phyloP scores from a whole-genome alignment of 108 stramenopile species.

The Mayamaea pseudoterrestris region DNA sequence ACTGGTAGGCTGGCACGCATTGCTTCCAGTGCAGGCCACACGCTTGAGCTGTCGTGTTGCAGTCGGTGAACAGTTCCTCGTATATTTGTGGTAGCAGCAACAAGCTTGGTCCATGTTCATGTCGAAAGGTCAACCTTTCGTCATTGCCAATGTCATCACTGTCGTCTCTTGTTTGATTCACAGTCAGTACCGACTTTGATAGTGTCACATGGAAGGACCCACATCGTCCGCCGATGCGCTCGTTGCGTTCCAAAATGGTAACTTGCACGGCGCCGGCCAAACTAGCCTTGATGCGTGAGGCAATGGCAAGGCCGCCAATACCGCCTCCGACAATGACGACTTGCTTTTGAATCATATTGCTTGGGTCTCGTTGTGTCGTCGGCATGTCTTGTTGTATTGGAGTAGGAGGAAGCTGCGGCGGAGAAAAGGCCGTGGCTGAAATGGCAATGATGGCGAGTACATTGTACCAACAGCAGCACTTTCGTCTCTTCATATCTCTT shows the following conservation, averaged over 20 bases:
- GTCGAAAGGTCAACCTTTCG: constrained; percentile 63
- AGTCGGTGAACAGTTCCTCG: constrained; percentile 40
- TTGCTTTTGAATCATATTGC: too few species aligned
- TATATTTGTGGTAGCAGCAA: constrained; percentile 55
- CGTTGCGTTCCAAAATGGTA: constrained; percentile 56
- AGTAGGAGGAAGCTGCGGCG: too few species aligned
- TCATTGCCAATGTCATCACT: too few species aligned
- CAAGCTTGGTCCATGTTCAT: constrained; percentile 68
- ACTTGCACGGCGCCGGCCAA: constrained; percentile 11
- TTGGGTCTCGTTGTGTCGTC: too few species aligned
- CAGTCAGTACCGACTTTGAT: constrained; percentile 17
- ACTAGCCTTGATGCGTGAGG: constrained; percentile 42
- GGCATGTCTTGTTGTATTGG: too few species aligned
- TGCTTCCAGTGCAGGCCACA: constrained; percentile 55
- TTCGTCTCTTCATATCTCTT: too few species aligned
- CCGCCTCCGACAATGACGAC: constrained; percentile 58
- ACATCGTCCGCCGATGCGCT: constrained; percentile 40
- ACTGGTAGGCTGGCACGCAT: constrained; percentile 72
- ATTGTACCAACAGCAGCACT: too few species aligned
- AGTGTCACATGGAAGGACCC: constrained; percentile 49
- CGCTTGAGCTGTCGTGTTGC: constrained; percentile 17
- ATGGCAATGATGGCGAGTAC: too few species aligned
- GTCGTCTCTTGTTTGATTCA: too few species aligned
- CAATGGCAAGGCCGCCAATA: constrained; percentile 50
- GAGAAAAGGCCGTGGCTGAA: too few species aligned